A percentile compares a stretch with the other conserved stretches of the same genome.
phyloP scores from a whole-genome alignment of 2,329 filamentous ascomycete genomes.

The Sarocladium oryzae region DNA sequence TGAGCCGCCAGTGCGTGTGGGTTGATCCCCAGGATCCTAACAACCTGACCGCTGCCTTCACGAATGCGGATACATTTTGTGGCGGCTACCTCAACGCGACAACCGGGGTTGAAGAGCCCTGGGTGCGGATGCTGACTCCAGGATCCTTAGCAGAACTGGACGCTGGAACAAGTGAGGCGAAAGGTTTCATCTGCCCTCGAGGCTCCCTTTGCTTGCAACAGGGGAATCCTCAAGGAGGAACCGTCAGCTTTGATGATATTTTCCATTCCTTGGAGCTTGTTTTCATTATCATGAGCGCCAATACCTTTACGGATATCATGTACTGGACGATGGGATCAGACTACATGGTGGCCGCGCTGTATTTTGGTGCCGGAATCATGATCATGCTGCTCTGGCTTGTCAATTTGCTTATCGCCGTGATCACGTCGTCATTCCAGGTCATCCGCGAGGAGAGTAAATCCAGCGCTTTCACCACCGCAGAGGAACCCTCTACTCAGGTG shows the following conservation, averaged over 20 bases:
- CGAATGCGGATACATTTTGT: slow-evolving; percentile 69
- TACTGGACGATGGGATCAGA: slow-evolving; percentile 91
- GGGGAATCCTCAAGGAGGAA: slow-evolving; percentile 72
- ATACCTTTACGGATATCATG: slow-evolving; percentile 92
- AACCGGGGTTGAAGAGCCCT: slow-evolving; percentile 55
- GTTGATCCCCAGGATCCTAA: slow-evolving; percentile 54
- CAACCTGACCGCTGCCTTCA: slow-evolving; percentile 50
- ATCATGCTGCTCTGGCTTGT: slow-evolving; percentile 96
- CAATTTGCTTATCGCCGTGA: slow-evolving; percentile 90
- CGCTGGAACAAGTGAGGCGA: slow-evolving; percentile 49
- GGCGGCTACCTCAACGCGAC: slow-evolving; percentile 68
- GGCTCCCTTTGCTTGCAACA: slow-evolving; percentile 80
- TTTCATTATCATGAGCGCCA: slow-evolving; percentile 97
- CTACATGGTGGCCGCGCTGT: slow-evolving; percentile 79
- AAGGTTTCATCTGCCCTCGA: slow-evolving; percentile 82
- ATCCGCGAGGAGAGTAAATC: slow-evolving; percentile 93
- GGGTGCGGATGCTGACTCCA: slow-evolving; percentile 46
- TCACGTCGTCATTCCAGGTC: slow-evolving; percentile 96
- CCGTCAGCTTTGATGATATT: slow-evolving; percentile 93
- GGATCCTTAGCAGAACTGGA: slow-evolving; percentile 39
- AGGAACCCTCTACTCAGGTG: slow-evolving; percentile 31
- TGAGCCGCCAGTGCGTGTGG: slow-evolving; percentile 74
- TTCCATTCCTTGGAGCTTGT: slow-evolving; percentile 86
- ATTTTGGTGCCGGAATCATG: slow-evolving; percentile 67
- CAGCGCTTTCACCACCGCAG: slow-evolving; percentile 80